Conservation (phyloP, 331 rosid species). For the Quercus phellos region DNA sequence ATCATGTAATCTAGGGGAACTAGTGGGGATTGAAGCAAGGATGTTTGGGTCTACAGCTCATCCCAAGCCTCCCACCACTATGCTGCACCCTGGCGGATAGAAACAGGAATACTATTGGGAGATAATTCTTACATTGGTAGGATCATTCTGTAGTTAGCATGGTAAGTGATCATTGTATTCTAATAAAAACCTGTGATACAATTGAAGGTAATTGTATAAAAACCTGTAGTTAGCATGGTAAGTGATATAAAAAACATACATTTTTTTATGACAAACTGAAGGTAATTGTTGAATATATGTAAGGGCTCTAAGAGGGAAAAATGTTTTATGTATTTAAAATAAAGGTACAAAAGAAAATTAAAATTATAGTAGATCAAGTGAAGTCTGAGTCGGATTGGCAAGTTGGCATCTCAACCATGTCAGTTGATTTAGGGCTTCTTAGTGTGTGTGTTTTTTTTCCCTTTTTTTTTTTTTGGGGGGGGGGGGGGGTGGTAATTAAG, state of each 20-base stretch:
- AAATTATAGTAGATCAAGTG: neutral
- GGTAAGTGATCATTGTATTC: neutral
- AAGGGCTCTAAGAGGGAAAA: neutral
- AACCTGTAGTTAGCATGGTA: too few relatives aligned
- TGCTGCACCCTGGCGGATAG: too few relatives aligned
- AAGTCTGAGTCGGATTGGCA: neutral
- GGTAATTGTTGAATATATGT: neutral
- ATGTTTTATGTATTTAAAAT: neutral
- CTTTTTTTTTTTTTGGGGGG: too few relatives aligned
- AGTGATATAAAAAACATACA: neutral
- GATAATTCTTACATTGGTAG: neutral
- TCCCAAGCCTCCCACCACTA: too few relatives aligned
- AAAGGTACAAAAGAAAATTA: neutral
- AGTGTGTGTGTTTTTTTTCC: neutral
- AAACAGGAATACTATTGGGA: too few relatives aligned
- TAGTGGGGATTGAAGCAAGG: too few relatives aligned
- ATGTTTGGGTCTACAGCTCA: too few relatives aligned
- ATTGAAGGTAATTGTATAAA: neutral
- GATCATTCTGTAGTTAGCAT: neutral
- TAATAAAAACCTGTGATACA: neutral
- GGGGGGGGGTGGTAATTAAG: too few relatives aligned
- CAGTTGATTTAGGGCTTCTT: neutral
- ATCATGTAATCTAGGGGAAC: too few relatives aligned
- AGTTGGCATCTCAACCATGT: neutral
- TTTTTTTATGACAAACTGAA: neutral